Conservation (phyloP, 208 protist species). For the Crithidia fasciculata region DNA sequence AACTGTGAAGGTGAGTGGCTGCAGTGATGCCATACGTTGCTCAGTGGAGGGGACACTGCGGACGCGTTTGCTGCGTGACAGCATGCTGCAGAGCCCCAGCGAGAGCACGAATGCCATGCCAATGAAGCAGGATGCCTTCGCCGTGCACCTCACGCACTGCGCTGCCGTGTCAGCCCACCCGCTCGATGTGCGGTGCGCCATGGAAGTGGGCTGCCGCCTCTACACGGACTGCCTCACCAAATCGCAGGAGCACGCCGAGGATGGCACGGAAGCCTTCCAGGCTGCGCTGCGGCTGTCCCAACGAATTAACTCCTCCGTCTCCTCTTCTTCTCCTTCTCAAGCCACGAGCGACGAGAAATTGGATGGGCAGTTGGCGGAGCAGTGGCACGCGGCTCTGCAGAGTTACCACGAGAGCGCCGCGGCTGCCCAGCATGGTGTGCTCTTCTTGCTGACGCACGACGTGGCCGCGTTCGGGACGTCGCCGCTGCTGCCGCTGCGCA, state of each 20-base stretch:
- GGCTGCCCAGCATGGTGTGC: conserved; percentile 25
- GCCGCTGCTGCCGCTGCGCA: conserved; percentile 2
- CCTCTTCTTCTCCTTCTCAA: no score
- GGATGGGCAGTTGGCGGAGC: not conserved
- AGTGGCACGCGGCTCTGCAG: conserved; percentile 8
- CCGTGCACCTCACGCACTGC: conserved; percentile 15
- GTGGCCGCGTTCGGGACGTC: not conserved
- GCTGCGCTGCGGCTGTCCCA: not conserved
- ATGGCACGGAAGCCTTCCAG: conserved; percentile 38
- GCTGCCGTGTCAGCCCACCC: conserved; percentile 16
- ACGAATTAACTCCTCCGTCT: no score
- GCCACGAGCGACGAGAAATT: not conserved
- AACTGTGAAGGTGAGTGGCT: not conserved
- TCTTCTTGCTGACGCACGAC: conserved; percentile 23
- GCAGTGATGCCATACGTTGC: not conserved
- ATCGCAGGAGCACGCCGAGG: conserved; percentile 34
- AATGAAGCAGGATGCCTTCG: not conserved
- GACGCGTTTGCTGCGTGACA: not conserved
- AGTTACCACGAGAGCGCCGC: conserved; percentile 27
- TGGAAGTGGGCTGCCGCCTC: conserved; percentile 13
- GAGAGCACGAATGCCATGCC: not conserved
- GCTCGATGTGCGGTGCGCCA: conserved; percentile 27
- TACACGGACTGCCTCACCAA: conserved; percentile 19
- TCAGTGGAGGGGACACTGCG: conserved; percentile 11
- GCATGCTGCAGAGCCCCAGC: not conserved